Percentiles rank a stretch among this genome's conserved stretches.
Evolutionary conservation across 1,284 basidiomycete genomes (phyloP).

Genomic region (Lentinula novae-zelandiae): DNA sequence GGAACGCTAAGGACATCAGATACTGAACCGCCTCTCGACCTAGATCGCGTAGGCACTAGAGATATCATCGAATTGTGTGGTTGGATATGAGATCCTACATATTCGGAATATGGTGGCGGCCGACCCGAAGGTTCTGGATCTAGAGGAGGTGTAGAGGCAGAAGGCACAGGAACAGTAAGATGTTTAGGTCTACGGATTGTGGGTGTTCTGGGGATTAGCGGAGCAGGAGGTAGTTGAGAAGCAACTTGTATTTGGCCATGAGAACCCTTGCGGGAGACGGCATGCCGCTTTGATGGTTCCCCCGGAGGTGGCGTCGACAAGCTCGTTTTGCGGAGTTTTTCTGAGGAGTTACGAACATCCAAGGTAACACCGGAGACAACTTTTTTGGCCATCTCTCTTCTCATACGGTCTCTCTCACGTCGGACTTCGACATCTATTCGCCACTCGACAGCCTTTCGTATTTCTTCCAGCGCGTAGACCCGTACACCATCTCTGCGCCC

Average conservation of each 20-base stretch:
- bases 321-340: slow-evolving; percentile 42
- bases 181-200: slow-evolving; percentile 22
- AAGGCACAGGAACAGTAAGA: not conserved
- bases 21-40: slow-evolving; percentile 52
- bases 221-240: slow-evolving; percentile 30
- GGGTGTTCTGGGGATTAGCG: slow-evolving; percentile 24
- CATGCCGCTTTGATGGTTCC: slow-evolving; percentile 29
- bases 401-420: slow-evolving; percentile 63
- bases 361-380: slow-evolving; percentile 26
- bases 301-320: slow-evolving; percentile 43
- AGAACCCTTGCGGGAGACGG: slow-evolving; percentile 35
- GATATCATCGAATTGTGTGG: slow-evolving; percentile 17
- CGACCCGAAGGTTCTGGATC: slow-evolving; percentile 40
- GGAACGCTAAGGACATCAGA: slow-evolving; percentile 52
- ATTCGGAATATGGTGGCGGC: slow-evolving; percentile 50
- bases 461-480: slow-evolving; percentile 80
- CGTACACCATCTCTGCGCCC: slow-evolving; percentile 78
- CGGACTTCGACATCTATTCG: slow-evolving; percentile 75
- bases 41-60: slow-evolving; percentile 15
- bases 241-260: slow-evolving; percentile 26
- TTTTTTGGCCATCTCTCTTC: slow-evolving; percentile 64
- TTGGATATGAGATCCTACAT: not conserved
- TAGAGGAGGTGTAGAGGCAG: slow-evolving; percentile 9
- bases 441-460: slow-evolving; percentile 81
- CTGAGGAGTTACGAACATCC: slow-evolving; percentile 37